Conservation (phyloP, 2,329 filamentous ascomycete species). For the Penicillium italicum region DNA sequence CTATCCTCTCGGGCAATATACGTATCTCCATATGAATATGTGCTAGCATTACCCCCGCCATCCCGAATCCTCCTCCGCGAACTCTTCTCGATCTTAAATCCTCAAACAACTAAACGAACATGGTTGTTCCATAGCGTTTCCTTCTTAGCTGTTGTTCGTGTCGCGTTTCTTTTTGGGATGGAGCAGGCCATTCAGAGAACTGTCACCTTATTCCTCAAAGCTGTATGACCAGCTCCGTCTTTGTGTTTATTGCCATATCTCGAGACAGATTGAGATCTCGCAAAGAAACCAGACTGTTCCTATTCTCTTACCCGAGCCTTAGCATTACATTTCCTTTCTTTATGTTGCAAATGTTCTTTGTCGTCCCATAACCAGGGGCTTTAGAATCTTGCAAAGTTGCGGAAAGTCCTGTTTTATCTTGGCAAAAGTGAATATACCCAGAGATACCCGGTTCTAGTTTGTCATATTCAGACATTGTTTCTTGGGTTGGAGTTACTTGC, state of each 20-base stretch:
- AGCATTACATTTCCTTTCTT: not conserved
- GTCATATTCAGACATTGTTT: not conserved
- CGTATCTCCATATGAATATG: not conserved
- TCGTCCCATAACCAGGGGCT: not conserved
- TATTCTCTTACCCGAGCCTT: not conserved
- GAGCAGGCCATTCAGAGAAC: not conserved
- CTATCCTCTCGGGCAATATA: not conserved
- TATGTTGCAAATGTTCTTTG: not conserved
- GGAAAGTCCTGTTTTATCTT: too few relatives aligned
- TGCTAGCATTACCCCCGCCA: not conserved
- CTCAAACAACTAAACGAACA: not conserved
- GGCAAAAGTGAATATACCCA: not conserved
- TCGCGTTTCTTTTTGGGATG: not conserved
- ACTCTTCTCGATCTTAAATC: not conserved
- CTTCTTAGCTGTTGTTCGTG: not conserved
- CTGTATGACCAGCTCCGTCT: not conserved
- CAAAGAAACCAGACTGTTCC: slow-evolving; percentile 1
- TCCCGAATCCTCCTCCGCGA: not conserved
- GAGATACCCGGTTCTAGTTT: not conserved
- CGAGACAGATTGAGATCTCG: slow-evolving; percentile 1
- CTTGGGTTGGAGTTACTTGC: not conserved
- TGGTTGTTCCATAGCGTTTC: not conserved
- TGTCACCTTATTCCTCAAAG: not conserved
- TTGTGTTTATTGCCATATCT: slow-evolving; percentile 3
- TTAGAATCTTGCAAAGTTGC: not conserved